Evolutionary conservation across 495 filamentous ascomycete species (phyloP).

Genomic region (Lasiosphaeria ovina): DNA sequence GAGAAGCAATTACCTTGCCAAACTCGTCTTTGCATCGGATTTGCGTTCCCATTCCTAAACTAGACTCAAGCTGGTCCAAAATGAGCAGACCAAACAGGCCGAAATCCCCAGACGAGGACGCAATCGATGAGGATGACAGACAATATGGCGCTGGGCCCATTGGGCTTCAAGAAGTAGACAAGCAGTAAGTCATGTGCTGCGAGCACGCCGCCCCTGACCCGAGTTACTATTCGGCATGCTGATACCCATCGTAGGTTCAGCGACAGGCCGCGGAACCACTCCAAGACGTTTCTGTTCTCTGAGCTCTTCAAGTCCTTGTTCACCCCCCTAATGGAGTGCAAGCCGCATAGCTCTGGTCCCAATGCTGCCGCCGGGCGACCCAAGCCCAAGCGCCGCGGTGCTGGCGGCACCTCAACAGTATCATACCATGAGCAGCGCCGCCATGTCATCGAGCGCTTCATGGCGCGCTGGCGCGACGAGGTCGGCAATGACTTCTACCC

Average conservation of each 20-base stretch:
- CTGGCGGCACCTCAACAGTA: slow-evolving; percentile 54
- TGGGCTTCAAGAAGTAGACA: neutral
- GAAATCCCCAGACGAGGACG: neutral
- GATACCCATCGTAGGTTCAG: slow-evolving; percentile 60
- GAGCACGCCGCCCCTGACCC: neutral
- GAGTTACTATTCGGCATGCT: neutral
- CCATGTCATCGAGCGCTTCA: slow-evolving; percentile 86
- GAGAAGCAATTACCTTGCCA: too few species aligned
- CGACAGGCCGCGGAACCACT: slow-evolving; percentile 77
- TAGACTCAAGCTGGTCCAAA: neutral
- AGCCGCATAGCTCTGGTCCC: slow-evolving; percentile 65
- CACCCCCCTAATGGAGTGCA: slow-evolving; percentile 80
- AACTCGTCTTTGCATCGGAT: too few species aligned
- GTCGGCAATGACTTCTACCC: slow-evolving; percentile 93
- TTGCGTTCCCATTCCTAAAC: too few species aligned
- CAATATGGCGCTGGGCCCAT: neutral
- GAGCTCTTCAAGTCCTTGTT: slow-evolving; percentile 76
- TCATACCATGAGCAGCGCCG: slow-evolving; percentile 80
- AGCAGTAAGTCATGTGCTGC: neutral
- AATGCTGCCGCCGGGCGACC: slow-evolving; percentile 1
- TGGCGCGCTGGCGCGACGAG: slow-evolving; percentile 81
- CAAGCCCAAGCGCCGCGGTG: slow-evolving; percentile 42
- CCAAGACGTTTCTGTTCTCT: slow-evolving; percentile 77
- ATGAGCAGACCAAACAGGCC: neutral
- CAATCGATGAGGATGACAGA: neutral